Evolutionary conservation across 1,284 basidiomycete species (phyloP), one percentile per base, ranked within the genome.

Genomic region (Meira nashicola): DNA sequence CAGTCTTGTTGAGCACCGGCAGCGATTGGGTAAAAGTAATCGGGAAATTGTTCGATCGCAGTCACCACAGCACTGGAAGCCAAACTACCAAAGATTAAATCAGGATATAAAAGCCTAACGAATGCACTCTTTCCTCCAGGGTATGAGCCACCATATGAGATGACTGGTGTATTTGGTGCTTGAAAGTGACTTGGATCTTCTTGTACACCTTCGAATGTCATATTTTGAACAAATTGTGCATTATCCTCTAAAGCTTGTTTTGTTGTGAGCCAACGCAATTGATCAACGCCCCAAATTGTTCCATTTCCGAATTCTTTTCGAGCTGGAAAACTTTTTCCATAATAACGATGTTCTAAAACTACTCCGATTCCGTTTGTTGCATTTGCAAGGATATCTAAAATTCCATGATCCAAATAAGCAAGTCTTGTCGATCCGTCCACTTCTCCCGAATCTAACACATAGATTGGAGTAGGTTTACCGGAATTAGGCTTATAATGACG

Each of bases 51-150:
- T 38, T 71, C 73, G 4, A 70, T 57, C 0, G 76, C 75, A 1
- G 66, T 58, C 19, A 75, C 70, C 0, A 79, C 80, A 0, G 74
- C 79, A 11, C 72, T 76, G 8, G 88, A 90, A 1, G 92, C 91
- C 64, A 97, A 94, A 0, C 90, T 88, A 17, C 92, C 94, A 79
- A 84, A 93, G 3, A 93, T 89, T 11, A 93, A 82, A 25, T 94
- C 85, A 0, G 92, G 92, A 72, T 91, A 91, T 10, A 92, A 82
- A 37, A 90, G 57, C 53, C 85, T 86, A 88, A 96, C 92, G 73
- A 96, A 91, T 0, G 94, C 94, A 0, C 92, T 87, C 15, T 93
- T 86, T 4, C 91, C 93, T 53, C 94, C 94, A 6, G 93, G 92
- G 73, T 97, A 93, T 0, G 68, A 73, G n/a, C 73, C 68, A 28